Base-by-base conservation (phyloP, 2,329 filamentous ascomycete genomes). In the Didymella segeticola region DNA sequence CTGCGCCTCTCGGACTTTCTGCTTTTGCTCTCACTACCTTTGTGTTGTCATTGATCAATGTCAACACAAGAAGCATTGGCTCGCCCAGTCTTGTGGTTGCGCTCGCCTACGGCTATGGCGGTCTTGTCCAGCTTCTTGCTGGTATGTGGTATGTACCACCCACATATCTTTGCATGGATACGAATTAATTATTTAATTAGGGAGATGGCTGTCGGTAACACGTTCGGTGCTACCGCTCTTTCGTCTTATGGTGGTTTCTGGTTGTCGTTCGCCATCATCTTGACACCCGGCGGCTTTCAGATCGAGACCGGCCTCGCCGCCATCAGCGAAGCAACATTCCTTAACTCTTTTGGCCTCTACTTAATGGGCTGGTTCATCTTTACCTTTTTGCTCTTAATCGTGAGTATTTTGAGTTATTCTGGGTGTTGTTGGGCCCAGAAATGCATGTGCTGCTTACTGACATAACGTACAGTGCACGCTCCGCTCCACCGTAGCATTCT, bases 11-110 rank as follows among this genome's bases (percentile, higher is more conserved):
- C 19, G 84, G 84, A 50, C 78, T 86, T 39, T 81, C 83, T 43
- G 84, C 83, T 74, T 88, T 89, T 73, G 84, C 85, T n/a, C 68
- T 86, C 59, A 87, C 86, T 9, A 87, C 85, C 9, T 87, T 88
- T 66, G 79, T 85, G 12, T 78, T 88, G 47, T 80, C 78, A 5
- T 64, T 77, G 42, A 79, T 81, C 72, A 81, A 82, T 61, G 61
- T 81, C 59, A 74, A 76, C 27, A 80, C 79, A 4, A 68, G 65
- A 9, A 69, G 70, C 52, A 74, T 81, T 57, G 61, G 57, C 9
- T 67, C 72, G 37, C 78, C 79, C 26, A 81, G 77, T 66, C 61
- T 82, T 19, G 79, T 81, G 37, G 74, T 82, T 46, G 79, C 78
- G 27, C 64, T 79, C 57, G 79, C 79, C 8, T 81, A 76, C 57